These are phyloP conservation scores for Lomentospora prolificans DNA, from an alignment of 2,329 filamentous ascomycete genomes.

Conservation along the genomic window DNA sequence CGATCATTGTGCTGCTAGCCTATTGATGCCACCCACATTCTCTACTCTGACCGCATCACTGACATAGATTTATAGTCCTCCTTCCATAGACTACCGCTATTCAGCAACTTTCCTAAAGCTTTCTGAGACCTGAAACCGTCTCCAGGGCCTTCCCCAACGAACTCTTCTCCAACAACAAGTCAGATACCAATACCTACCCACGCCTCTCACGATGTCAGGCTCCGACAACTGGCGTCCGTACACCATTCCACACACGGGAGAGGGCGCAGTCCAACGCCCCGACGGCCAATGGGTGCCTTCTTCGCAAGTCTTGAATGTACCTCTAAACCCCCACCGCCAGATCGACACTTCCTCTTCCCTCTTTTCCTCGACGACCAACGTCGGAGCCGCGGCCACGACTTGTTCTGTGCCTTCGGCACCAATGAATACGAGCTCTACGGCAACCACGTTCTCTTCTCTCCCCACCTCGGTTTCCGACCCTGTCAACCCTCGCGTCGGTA, in stretches of 20 bases:
- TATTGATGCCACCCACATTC: too few relatives aligned
- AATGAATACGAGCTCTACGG: constrained; percentile 3
- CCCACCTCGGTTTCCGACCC: neutral
- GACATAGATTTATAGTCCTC: too few relatives aligned
- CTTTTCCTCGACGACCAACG: neutral
- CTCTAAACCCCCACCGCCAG: neutral
- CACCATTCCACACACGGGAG: constrained; percentile 12
- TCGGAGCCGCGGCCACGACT: neutral
- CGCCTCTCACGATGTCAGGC: neutral
- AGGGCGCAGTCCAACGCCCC: constrained; percentile 10
- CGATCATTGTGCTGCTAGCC: too few relatives aligned
- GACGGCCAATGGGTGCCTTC: constrained; percentile 1
- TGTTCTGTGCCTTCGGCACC: neutral
- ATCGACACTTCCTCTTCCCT: neutral
- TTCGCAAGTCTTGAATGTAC: neutral
- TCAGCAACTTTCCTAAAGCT: too few relatives aligned
- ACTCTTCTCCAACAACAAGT: constrained; percentile 13
- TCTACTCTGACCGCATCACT: too few relatives aligned
- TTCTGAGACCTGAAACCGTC: neutral
- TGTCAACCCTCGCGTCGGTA: too few relatives aligned
- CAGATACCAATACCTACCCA: constrained; percentile 5
- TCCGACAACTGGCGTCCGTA: constrained; percentile 9
- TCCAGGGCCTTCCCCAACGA: neutral
- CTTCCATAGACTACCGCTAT: too few relatives aligned
- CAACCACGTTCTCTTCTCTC: neutral